phyloP scores from a whole-genome alignment of 305 asterid species.

The Fraxinus baroniana region DNA sequence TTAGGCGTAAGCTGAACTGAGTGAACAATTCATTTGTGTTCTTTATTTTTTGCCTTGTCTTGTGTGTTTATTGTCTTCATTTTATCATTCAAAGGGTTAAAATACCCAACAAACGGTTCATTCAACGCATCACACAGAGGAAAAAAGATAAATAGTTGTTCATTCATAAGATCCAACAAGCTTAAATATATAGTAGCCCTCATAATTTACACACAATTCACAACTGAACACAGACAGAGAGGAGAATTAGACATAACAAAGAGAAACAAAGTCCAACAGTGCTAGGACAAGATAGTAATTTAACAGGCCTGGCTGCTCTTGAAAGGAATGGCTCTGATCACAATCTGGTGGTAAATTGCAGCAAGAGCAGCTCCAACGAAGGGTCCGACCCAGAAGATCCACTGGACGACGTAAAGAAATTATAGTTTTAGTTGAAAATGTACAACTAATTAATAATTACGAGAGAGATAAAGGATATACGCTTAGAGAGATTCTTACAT shows the following conservation, averaged over 20 bases:
- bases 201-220: slow-evolving; percentile 1
- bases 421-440: neutral
- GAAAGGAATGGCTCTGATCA: slow-evolving; percentile 62
- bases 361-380: slow-evolving; percentile 56
- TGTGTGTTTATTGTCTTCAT: no score
- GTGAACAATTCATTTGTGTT: no score
- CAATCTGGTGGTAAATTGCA: slow-evolving; percentile 48
- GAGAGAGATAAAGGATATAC: neutral
- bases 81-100: no score
- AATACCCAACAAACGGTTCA: neutral
- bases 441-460: neutral
- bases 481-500: slow-evolving; percentile 2
- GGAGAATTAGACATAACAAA: neutral
- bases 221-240: neutral
- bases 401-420: slow-evolving; percentile 24
- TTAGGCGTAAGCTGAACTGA: no score
- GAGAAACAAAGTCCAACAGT: neutral
- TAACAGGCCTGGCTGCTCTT: slow-evolving; percentile 31
- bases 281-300: neutral
- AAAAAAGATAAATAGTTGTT: neutral
- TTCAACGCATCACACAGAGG: neutral
- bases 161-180: neutral
- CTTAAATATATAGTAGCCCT: neutral
- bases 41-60: no score
- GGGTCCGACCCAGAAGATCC: slow-evolving; percentile 68